phyloP scores from a whole-genome alignment of 2,329 filamentous ascomycete genomes.

The Pseudopithomyces chartarum region DNA sequence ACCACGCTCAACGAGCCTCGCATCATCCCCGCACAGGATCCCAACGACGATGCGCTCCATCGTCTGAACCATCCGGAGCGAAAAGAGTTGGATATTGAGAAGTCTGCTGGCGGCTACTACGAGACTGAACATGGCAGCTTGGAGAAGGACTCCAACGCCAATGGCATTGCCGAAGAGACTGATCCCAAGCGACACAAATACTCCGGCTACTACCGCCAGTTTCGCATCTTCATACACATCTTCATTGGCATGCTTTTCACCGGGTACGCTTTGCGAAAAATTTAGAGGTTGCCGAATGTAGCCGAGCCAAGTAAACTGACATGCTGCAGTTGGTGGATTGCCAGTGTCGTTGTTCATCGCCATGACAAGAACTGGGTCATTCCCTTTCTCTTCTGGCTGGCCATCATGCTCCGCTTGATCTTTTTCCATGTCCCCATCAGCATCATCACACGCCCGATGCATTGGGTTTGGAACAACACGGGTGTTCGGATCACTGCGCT shows the following conservation, averaged over 20 bases:
- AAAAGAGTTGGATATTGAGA: conserved; percentile 37
- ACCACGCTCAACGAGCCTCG: conserved; percentile 41
- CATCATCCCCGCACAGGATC: conserved; percentile 34
- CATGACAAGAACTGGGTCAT: conserved; percentile 79
- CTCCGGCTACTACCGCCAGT: conserved; percentile 45
- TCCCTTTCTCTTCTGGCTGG: conserved; percentile 81
- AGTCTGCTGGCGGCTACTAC: conserved; percentile 39
- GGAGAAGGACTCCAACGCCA: conserved; percentile 31
- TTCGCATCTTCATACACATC: conserved; percentile 45
- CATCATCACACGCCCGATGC: conserved; percentile 69
- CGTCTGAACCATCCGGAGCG: conserved; percentile 36
- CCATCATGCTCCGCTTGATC: conserved; percentile 73
- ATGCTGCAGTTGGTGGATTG: conserved; percentile 71
- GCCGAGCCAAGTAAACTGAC: conserved; percentile 23
- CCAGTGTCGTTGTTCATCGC: conserved; percentile 72
- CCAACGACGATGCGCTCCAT: conserved; percentile 50
- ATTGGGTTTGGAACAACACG: conserved; percentile 69
- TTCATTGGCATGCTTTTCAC: conserved; percentile 57
- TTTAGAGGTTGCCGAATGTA: background rate
- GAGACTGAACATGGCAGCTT: conserved; percentile 51
- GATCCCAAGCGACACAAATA: conserved; percentile 41
- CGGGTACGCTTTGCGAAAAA: conserved; percentile 47
- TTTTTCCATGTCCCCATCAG: conserved; percentile 74
- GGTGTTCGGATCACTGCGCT: conserved; percentile 62
- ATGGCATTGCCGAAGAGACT: conserved; percentile 26